phyloP scores from a whole-genome alignment of 2,329 filamentous ascomycete genomes.

The Fusarium nelsonii region DNA sequence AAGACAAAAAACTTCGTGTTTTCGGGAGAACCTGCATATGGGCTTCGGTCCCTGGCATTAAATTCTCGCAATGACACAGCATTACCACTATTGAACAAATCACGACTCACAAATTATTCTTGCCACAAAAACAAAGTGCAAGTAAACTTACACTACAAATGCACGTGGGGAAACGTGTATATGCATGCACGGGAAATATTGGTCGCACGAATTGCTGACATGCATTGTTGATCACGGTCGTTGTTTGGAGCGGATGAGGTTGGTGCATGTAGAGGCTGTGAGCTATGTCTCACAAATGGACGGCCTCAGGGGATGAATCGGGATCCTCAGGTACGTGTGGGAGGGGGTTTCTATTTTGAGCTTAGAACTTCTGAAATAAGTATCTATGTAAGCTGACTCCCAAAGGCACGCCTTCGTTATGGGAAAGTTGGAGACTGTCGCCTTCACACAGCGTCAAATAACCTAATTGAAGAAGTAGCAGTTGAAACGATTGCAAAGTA shows the following conservation, averaged over 20 bases:
- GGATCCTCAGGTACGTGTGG: background rate
- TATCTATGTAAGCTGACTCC: background rate
- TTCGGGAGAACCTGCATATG: constrained; percentile 1
- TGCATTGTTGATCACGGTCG: constrained; percentile 2
- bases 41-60: constrained; percentile 30
- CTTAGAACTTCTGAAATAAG: accelerated
- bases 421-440: background rate
- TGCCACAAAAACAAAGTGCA: constrained; percentile 8
- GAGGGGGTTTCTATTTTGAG: background rate
- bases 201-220: constrained; percentile 6
- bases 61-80: background rate
- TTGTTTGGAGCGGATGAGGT: background rate
- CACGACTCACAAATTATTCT: background rate
- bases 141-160: background rate
- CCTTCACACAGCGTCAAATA: background rate
- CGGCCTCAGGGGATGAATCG: constrained; percentile 19
- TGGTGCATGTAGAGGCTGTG: background rate
- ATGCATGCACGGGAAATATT: background rate
- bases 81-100: background rate
- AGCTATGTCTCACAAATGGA: background rate
- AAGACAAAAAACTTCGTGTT: background rate
- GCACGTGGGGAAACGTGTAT: background rate
- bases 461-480: accelerated
- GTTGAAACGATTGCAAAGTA: background rate
- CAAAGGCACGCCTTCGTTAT: background rate